These are phyloP conservation scores for Scytalidium sp. DNA, from an alignment of 2,329 filamentous ascomycete genomes.

Conservation along the genomic window DNA sequence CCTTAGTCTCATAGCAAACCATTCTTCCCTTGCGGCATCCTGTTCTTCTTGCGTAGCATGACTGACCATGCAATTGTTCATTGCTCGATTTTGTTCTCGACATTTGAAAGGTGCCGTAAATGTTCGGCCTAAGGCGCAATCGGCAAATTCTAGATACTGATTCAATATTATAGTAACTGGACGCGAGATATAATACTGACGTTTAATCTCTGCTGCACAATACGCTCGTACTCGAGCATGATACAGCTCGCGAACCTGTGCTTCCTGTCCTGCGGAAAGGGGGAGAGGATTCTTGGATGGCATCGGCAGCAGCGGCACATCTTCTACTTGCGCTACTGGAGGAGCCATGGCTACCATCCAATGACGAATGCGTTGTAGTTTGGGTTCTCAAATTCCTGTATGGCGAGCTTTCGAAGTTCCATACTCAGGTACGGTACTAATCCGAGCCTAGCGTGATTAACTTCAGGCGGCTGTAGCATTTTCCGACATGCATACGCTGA, in stretches of 20 bases:
- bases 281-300: slow-evolving; percentile 77
- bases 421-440: background rate
- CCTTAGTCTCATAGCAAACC: slow-evolving; percentile 78
- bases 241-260: slow-evolving; percentile 77
- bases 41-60: slow-evolving; percentile 83
- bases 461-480: too few species aligned
- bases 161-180: background rate
- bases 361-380: slow-evolving; percentile 1
- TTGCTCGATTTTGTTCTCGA: slow-evolving; percentile 71
- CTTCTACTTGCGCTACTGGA: slow-evolving; percentile 16
- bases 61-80: slow-evolving; percentile 92
- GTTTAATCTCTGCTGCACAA: slow-evolving; percentile 77
- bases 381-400: background rate
- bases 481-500: too few species aligned
- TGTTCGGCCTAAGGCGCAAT: slow-evolving; percentile 82
- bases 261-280: slow-evolving; percentile 76
- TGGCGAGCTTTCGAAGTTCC: background rate
- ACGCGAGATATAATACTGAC: slow-evolving; percentile 38
- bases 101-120: slow-evolving; percentile 87
- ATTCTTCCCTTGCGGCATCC: slow-evolving; percentile 87
- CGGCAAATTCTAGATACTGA: slow-evolving; percentile 72
- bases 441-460: background rate
- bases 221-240: slow-evolving; percentile 73
- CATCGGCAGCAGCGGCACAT: slow-evolving; percentile 28
- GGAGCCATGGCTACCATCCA: slow-evolving; percentile 27